phyloP scores from a whole-genome alignment of 805 yeast species.

The Lachancea dasiensis region DNA sequence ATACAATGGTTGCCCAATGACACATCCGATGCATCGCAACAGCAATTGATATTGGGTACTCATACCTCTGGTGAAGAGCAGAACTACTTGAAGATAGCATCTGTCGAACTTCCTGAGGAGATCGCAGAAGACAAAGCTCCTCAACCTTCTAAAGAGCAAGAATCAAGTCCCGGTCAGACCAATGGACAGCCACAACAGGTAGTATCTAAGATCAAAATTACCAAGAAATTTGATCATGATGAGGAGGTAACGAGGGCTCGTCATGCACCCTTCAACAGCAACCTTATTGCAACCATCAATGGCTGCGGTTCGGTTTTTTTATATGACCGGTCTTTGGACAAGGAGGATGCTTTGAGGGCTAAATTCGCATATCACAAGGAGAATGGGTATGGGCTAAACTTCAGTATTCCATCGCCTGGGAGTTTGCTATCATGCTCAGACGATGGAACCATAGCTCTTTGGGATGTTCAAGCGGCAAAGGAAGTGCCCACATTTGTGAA shows the following conservation, averaged over 20 bases:
- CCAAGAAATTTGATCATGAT: constrained; percentile 53
- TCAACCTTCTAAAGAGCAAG: constrained; percentile 23
- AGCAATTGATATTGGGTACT: constrained; percentile 60
- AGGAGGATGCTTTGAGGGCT: constrained; percentile 23
- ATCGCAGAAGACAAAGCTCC: constrained; percentile 20
- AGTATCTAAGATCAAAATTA: constrained; percentile 49
- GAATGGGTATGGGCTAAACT: constrained; percentile 71
- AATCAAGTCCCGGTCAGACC: too few species aligned
- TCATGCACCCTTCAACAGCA: constrained; percentile 55
- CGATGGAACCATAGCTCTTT: constrained; percentile 55
- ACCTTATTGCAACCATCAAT: constrained; percentile 56
- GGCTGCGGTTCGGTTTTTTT: constrained; percentile 59
- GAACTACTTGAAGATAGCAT: constrained; percentile 60
- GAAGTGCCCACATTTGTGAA: constrained; percentile 24
- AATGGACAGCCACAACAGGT: constrained; percentile 9
- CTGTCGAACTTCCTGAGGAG: constrained; percentile 51
- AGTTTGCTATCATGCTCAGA: constrained; percentile 57
- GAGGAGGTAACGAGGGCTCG: constrained; percentile 72
- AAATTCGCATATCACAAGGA: constrained; percentile 48
- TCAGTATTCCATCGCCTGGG: constrained; percentile 48
- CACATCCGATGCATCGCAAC: constrained; percentile 30
- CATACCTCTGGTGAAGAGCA: constrained; percentile 67
- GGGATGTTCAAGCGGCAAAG: constrained; percentile 40
- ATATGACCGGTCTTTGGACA: constrained; percentile 37
- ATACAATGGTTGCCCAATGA: constrained; percentile 63